phyloP scores from a whole-genome alignment of 2,329 filamentous ascomycete genomes.

The Ceratocystis cubensis region DNA sequence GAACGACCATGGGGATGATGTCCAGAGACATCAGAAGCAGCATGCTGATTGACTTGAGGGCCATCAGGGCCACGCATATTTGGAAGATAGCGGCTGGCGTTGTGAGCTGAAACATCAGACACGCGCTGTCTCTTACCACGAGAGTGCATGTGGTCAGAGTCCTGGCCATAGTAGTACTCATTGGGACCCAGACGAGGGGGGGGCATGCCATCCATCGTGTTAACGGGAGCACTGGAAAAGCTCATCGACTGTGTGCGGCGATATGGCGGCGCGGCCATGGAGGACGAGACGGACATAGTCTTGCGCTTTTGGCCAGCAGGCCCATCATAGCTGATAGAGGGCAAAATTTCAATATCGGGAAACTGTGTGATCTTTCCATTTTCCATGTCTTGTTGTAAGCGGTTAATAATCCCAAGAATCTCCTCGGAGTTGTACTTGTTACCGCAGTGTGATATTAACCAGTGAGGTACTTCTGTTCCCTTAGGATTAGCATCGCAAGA shows the following conservation, averaged over 20 bases:
- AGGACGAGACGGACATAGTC: constrained; percentile 9
- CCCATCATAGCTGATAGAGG: constrained; percentile 32
- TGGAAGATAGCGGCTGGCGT: constrained; percentile 17
- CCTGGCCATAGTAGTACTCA: constrained; percentile 17
- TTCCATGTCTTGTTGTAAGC: constrained; percentile 36
- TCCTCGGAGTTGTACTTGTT: constrained; percentile 37
- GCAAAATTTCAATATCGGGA: constrained; percentile 48
- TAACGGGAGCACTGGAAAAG: constrained; percentile 21
- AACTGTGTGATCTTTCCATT: constrained; percentile 34
- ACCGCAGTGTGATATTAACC: constrained; percentile 37
- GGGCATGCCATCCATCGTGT: constrained; percentile 16
- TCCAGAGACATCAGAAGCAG: neutral
- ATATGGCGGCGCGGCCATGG: constrained; percentile 17
- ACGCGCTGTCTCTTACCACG: constrained; percentile 18
- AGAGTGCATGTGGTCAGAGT: constrained; percentile 14
- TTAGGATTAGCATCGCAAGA: constrained; percentile 28
- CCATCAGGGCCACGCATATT: constrained; percentile 9
- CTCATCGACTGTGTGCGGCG: constrained; percentile 30
- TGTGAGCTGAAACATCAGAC: constrained; percentile 18
- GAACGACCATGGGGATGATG: constrained; percentile 18
- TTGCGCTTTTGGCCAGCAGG: constrained; percentile 20
- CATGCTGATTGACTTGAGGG: constrained; percentile 6
- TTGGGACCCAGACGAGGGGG: constrained; percentile 10
- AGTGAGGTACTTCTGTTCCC: constrained; percentile 36
- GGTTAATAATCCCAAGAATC: constrained; percentile 37